Evolutionary conservation across 2,329 filamentous ascomycete genomes (phyloP), one percentile per base, ranked within the genome.

Genomic region (Coleophoma eucalyptorum): DNA sequence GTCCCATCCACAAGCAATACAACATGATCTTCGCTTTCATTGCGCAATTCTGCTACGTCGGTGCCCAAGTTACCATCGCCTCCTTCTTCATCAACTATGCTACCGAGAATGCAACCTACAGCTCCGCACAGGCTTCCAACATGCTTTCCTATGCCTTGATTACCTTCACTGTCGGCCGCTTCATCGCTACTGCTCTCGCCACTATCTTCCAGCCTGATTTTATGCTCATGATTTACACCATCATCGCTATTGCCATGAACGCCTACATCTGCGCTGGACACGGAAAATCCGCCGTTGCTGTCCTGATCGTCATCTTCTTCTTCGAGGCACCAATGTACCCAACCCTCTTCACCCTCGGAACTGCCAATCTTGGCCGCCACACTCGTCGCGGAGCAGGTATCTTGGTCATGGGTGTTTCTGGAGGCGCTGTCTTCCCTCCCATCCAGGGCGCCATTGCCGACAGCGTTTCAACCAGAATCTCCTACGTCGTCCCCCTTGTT

Each of bases 251-350:
- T 55, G 74, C 72, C 0, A 68, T 75, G 51, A 62, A 68, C 11
- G 57, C 55, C 5, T 51, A 58, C 3, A 48, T 55, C 12, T 51
- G 50, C 20, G 50, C 55, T 12, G 51, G 53, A 18, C 41, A 49
- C 11, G 73, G 69, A n/a, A 71, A 74, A 55, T 66, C 66, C 0
- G 78, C 77, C 42, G 70, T 83, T 54, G 71, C 75, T 5, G 83
- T 90, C 75, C 77, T 90, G 31, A 88, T 83, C 66, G 55, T 88
- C 10, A 81, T 85, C 6, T 75, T 91, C 20, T 90, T 92, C 73
- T 92, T 92, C 68, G 89, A 90, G 69, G 86, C 81, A 4, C 87
- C 90, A 62, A 87, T 85, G 67, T 93, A 92, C 73, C 88, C 89
- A 0, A 91, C 87, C 16, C 90, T 93, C 61, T 83, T 93, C 31